Evolutionary conservation across 2,329 filamentous ascomycete species (phyloP), one percentile per base, ranked within the genome.

Genomic region (Dactylella cylindrospora): DNA sequence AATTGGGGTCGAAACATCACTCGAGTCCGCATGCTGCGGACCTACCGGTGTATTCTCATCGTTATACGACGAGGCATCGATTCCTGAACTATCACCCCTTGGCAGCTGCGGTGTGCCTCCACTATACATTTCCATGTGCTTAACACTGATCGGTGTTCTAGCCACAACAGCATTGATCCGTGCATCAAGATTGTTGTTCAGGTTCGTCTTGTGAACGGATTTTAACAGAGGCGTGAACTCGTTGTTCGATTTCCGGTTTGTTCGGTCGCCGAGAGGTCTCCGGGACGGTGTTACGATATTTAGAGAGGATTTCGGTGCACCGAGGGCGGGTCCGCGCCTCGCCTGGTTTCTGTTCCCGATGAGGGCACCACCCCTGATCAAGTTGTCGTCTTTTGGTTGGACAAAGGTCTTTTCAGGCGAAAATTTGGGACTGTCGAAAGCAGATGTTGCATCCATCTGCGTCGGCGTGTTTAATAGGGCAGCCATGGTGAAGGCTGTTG

Each of bases 171-270:
- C 80, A 82, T 72, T 80, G 86, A 71, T 80, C 82, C 67, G 71
- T 75, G 71, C 67, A 74, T 73, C 71, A 80, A 62, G 65, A 74
- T 80, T 73, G 77, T 84, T 76, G 77, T 86, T 79, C 77, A 89
- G 76, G 78, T 90, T 78, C 76, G 79, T 70, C 81, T 85, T n/a
- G 80, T 83, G 19, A 77, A 89, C 78, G 68, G 82, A 84, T 73
- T 95, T 95, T 71, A 98, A 82, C 67, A 98, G 77, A 0, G 94
- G 93, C 0, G 93, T 98, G 72, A 98, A 98, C 70, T 98, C 94
- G 33, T 29, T 31, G 33, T 38, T 38, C 36, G 57, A 54, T 47
- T 49, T 62, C 28, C 49, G 36, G 32, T 54, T 53, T 32, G 57
- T 54, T 26, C 41, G 43, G 35, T 62, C 57, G 26, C 49, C 44